Conservation (phyloP, 441 rosid genomes). For the Syzygium malaccense region DNA sequence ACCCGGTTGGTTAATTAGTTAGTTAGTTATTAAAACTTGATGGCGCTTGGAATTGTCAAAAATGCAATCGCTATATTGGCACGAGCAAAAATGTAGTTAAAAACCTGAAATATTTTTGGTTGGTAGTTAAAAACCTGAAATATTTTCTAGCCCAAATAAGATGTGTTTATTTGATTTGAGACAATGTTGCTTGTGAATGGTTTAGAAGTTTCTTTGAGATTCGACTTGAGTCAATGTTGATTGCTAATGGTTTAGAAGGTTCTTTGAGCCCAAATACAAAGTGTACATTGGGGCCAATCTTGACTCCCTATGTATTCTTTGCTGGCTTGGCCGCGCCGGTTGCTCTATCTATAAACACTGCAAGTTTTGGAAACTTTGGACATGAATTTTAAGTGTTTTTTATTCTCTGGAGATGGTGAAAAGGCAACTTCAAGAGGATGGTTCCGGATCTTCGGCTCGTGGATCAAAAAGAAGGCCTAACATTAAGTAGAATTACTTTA, state of each 20-base stretch:
- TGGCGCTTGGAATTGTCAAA: too few relatives aligned
- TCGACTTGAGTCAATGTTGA: too few relatives aligned
- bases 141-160: too few relatives aligned
- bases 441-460: slow-evolving; percentile 8
- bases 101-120: too few relatives aligned
- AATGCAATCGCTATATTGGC: too few relatives aligned
- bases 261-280: slow-evolving; percentile 1
- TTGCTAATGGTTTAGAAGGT: slow-evolving; percentile 1
- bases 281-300: not conserved
- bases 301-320: not conserved
- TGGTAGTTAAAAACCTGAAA: too few relatives aligned
- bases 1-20: not conserved
- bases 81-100: too few relatives aligned
- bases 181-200: too few relatives aligned
- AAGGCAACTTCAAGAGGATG: not conserved
- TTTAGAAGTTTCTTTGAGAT: slow-evolving; percentile 14
- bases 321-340: not conserved
- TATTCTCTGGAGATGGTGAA: not conserved
- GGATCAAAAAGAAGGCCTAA: slow-evolving; percentile 20
- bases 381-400: not conserved
- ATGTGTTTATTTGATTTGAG: too few relatives aligned
- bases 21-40: too few relatives aligned
- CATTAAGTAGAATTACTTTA: slow-evolving; percentile 28
- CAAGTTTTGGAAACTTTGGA: not conserved
- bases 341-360: not conserved